These are phyloP conservation scores for Carallia brachiata DNA, from an alignment of 345 rosid genomes.

Conservation along the genomic window DNA sequence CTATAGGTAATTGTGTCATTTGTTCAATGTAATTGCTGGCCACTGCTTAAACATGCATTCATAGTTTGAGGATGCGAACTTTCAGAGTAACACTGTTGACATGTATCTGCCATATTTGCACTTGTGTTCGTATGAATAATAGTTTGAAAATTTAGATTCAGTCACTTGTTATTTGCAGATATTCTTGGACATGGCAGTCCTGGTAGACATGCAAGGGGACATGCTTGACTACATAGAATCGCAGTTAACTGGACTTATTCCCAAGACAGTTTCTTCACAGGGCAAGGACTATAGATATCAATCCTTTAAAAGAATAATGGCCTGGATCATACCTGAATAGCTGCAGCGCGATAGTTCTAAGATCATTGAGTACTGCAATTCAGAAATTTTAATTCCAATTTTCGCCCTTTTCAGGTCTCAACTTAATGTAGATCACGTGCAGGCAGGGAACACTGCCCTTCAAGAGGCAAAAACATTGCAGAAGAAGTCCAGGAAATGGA, in stretches of 20 bases:
- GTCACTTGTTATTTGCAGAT: slow-evolving; percentile 44
- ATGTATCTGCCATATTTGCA: background rate
- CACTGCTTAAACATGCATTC: background rate
- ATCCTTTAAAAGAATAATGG: background rate
- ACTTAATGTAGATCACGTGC: slow-evolving; percentile 88
- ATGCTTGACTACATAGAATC: slow-evolving; percentile 90
- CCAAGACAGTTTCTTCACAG: background rate
- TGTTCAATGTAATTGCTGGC: background rate
- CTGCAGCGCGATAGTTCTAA: background rate
- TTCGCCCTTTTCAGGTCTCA: slow-evolving; percentile 52
- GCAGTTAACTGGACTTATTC: slow-evolving; percentile 44
- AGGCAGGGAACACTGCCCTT: slow-evolving; percentile 70
- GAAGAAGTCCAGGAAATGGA: slow-evolving; percentile 86
- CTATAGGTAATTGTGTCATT: background rate
- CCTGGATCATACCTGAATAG: background rate
- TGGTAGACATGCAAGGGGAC: slow-evolving; percentile 93
- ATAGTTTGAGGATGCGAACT: background rate
- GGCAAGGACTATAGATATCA: background rate
- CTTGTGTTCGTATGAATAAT: background rate
- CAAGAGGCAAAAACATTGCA: slow-evolving; percentile 70
- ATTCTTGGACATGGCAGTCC: slow-evolving; percentile 91
- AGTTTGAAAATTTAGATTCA: background rate
- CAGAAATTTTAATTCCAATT: background rate
- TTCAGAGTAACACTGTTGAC: background rate
- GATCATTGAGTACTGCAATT: background rate